Base-by-base conservation (phyloP, 1,139 yeast genomes). In the Kodamaea sp. region DNA sequence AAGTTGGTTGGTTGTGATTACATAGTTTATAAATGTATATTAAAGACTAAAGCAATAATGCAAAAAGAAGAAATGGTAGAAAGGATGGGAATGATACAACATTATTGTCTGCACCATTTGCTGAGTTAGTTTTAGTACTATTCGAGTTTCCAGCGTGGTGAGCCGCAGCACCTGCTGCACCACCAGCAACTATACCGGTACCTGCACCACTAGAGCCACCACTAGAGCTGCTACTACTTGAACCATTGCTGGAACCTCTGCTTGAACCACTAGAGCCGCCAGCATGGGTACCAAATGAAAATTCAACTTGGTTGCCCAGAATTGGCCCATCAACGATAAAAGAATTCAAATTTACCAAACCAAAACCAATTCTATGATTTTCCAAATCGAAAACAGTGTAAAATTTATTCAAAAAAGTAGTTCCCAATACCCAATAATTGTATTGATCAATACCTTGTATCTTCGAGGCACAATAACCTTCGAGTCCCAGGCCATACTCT, bases 1-100 rank as follows among this genome's bases (percentile, higher is more conserved):
- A 42, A 81, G 89, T 24, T 86, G 95, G 95, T 65, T 86, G 35
- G 82, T 84, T 46, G 84, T 86, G 11, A 81, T 85, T 38, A 79
- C 87, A 22, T 83, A 62, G 54, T 32, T 4, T 22, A 12, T 26
- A 33, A 15, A 12, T 31, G 20, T 8, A 28, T 28, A 27, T 15
- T 11, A 23, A 25, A 15, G 12, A 15, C 9, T 27, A 15, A 15
- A 15, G 4, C 20, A 15, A 15, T 15, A 15, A 15, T 15, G 20
- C 20, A 15, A 12, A 8, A n/a, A 10, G 8, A 32, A 11, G 35
- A 5, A 25, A 28, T 10, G 12, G 28, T 7, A 31, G n/a, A 11
- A 22, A 22, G 27, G 9, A 15, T 20, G 24, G 24, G 20, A 22
- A 31, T n/a, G 26, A 12, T 11, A 10, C n/a, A 40, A 28, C n/a